These are phyloP conservation scores for Boletus coccyginus DNA, from an alignment of 768 basidiomycete genomes.

Conservation along the genomic window DNA sequence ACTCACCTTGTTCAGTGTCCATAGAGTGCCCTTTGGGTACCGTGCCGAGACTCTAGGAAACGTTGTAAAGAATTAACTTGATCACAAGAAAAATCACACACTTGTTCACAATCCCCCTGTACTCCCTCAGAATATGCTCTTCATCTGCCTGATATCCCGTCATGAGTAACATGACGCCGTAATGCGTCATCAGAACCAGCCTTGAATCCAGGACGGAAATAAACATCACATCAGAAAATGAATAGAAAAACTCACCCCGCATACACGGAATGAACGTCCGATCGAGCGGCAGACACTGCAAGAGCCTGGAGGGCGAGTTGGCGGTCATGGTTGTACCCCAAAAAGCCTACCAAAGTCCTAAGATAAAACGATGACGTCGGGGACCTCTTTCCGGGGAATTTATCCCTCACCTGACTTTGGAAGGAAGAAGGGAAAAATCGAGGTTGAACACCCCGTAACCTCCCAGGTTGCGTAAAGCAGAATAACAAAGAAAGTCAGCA, in stretches of 20 bases:
- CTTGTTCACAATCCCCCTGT: constrained; percentile 63
- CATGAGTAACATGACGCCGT: constrained; percentile 66
- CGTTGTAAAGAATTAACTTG: not conserved
- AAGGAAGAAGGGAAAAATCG: constrained; percentile 73
- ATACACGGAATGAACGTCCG: constrained; percentile 74
- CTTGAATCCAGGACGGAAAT: constrained; percentile 32
- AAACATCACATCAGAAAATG: not conserved
- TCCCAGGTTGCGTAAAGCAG: constrained; percentile 1
- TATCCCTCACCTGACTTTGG: constrained; percentile 56
- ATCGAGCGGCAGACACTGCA: constrained; percentile 60
- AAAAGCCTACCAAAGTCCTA: constrained; percentile 69
- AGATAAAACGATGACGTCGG: not conserved
- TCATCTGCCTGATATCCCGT: constrained; percentile 79
- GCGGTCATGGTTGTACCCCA: constrained; percentile 75
- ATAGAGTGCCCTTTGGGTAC: constrained; percentile 67
- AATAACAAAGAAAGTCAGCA: not conserved
- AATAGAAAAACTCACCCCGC: constrained; percentile 52
- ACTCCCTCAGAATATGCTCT: constrained; percentile 57
- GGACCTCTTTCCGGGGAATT: not conserved
- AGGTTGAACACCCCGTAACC: constrained; percentile 75
- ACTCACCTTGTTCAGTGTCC: constrained; percentile 66
- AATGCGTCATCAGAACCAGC: constrained; percentile 78
- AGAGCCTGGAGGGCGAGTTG: constrained; percentile 66
- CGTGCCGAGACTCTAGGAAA: constrained; percentile 45
- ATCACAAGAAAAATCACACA: constrained; percentile 28